Evolutionary conservation across 148 eudicot species (phyloP).

Genomic region (Polygonum maritimum): DNA sequence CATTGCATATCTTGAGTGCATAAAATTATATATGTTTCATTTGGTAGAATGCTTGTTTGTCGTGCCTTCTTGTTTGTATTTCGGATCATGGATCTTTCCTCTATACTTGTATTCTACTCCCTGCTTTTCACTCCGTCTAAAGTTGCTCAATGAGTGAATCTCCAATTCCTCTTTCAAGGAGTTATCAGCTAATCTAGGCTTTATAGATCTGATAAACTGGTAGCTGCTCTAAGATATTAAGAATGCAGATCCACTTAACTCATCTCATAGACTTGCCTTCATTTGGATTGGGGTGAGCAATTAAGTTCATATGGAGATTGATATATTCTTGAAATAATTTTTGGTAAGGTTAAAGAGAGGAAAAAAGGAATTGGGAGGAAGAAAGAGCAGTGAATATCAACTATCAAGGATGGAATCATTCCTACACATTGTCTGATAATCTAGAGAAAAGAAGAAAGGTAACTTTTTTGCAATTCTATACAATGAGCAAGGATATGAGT

Average conservation of each 20-base stretch:
- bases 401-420: background rate
- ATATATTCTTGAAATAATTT: background rate
- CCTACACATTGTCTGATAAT: background rate
- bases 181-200: background rate
- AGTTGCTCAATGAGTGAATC: background rate
- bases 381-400: conserved; percentile 6
- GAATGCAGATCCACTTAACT: background rate
- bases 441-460: conserved; percentile 8
- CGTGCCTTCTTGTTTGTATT: background rate
- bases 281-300: background rate
- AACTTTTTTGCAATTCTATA: background rate
- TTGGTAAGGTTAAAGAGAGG: conserved; percentile 7
- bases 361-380: conserved; percentile 1
- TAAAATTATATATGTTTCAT: background rate
- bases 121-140: background rate
- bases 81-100: background rate
- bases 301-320: background rate
- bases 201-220: background rate
- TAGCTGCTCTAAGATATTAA: background rate
- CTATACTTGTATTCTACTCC: background rate
- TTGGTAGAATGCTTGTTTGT: background rate
- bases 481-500: background rate
- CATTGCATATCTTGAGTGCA: background rate
- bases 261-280: background rate
- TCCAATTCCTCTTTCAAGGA: background rate